Evolutionary conservation across 139 green algal genomes (phyloP), one percentile per base, ranked within the genome.

Genomic region (Axilococcus clingmanii): DNA sequence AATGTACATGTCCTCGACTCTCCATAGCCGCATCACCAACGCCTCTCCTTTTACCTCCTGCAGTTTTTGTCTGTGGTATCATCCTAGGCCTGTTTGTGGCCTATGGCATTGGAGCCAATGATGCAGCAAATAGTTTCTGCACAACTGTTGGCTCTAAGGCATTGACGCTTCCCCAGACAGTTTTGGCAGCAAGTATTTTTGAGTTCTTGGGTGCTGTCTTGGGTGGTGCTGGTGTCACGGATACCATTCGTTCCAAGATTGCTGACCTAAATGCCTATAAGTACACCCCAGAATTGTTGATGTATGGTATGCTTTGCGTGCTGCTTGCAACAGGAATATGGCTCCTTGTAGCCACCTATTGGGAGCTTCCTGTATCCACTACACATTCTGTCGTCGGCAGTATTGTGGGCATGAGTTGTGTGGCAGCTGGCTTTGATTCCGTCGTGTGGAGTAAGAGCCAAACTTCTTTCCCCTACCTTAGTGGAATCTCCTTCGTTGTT

Each of bases 251-350:
- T 7, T 35, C 27, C 5, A 56, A 63, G 35, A 71, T 79, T 25
- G 66, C 65, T 28, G 57, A 81, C 29, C 40, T 57, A 3, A 28
- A 49, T 24, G 24, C 20, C 22, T 81, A 69, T 40, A 36, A 25
- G 1, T 41, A 63, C n/a, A 44, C 51, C 19, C 75, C 75, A 15
- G 60, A 77, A 7, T 41, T 81, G 24, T 54, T 74, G 42, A 75
- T 81, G 66, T 84, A 75, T 31, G 78, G 78, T 32, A 83, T 85
- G 67, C 44, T 87, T 19, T 79, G 67, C 43, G 67, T 68, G 2
- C 29, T 82, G 31, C 41, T 63, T 3, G 62, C 73, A 1, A 64
- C 78, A 4, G 73, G 65, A 19, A 35, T 76, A 41, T 84, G 71
- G 70, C 52, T 85, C 5, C 31, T 29, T 65, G 68, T 35, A 62